Percentiles rank a stretch among this genome's conserved stretches.
These are phyloP conservation scores for Darksidea phi DNA, from an alignment of 495 filamentous ascomycete species.

Conservation along the genomic window DNA sequence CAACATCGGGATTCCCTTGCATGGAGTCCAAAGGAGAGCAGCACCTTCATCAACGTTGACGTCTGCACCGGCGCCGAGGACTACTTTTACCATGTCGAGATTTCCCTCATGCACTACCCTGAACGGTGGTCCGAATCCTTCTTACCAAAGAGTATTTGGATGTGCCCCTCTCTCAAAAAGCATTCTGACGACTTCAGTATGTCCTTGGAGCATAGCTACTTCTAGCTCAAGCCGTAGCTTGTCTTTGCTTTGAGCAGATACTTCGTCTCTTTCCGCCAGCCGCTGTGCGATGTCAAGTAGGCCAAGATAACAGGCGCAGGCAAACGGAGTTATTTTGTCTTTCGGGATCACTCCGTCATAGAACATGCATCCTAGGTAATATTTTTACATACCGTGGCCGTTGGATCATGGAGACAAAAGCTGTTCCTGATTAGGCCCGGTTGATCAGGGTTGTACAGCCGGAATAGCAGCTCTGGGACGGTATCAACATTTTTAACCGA, in stretches of 20 bases:
- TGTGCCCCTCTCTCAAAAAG: conserved; percentile 1
- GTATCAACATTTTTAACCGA: neutral
- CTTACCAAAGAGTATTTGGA: neutral
- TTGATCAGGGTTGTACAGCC: conserved; percentile 10
- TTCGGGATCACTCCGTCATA: too few relatives aligned
- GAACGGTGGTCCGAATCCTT: neutral
- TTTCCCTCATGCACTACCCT: neutral
- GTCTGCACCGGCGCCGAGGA: neutral
- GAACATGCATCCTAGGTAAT: too few relatives aligned
- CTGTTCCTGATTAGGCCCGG: neutral
- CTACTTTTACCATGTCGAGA: neutral
- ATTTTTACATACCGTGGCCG: too few relatives aligned
- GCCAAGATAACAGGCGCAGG: conserved; percentile 2
- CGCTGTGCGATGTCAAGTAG: conserved; percentile 1
- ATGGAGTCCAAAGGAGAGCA: conserved; percentile 1
- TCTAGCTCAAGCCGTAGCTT: conserved; percentile 1
- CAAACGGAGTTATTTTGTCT: neutral
- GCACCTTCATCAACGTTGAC: neutral
- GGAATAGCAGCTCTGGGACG: conserved; percentile 6
- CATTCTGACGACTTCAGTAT: neutral
- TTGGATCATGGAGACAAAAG: neutral
- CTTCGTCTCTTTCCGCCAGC: neutral
- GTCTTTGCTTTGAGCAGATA: neutral
- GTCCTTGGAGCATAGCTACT: conserved; percentile 10
- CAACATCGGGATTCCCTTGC: neutral